These are phyloP conservation scores for Termitomyces sp. DNA, from an alignment of 768 basidiomycete genomes.

Conservation along the genomic window DNA sequence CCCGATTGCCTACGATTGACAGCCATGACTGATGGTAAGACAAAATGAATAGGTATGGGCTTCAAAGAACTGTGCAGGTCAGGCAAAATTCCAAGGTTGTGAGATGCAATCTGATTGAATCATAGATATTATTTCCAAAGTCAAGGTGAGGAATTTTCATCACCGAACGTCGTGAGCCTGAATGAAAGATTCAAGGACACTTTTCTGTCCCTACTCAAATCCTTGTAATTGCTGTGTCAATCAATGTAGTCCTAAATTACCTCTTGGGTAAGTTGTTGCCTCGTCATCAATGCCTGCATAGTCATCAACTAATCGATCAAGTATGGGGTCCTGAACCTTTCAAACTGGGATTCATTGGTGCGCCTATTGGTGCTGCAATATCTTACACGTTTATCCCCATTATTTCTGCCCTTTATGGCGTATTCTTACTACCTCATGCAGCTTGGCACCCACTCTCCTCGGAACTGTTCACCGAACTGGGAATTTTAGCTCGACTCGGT, in stretches of 20 bases:
- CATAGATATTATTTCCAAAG: constrained; percentile 68
- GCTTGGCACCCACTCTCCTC: constrained; percentile 78
- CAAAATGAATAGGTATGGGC: constrained; percentile 29
- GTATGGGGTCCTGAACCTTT: constrained; percentile 57
- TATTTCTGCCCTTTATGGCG: constrained; percentile 55
- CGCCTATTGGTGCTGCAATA: constrained; percentile 81
- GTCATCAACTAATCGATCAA: constrained; percentile 6
- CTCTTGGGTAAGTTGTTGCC: constrained; percentile 54
- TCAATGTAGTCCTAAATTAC: constrained; percentile 80
- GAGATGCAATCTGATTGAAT: background rate
- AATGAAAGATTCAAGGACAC: constrained; percentile 41
- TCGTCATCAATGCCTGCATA: background rate
- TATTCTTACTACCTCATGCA: constrained; percentile 50
- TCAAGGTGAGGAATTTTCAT: constrained; percentile 43
- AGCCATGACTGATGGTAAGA: background rate
- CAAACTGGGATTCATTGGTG: constrained; percentile 79
- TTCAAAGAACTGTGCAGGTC: constrained; percentile 44
- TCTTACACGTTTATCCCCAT: constrained; percentile 81
- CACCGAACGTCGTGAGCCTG: background rate
- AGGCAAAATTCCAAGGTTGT: background rate
- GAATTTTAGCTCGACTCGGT: constrained; percentile 66
- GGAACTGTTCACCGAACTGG: constrained; percentile 61
- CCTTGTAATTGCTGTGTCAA: constrained; percentile 72
- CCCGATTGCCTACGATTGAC: background rate
- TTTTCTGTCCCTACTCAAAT: constrained; percentile 86